Percentiles rank a stretch among this genome's conserved stretches.
Evolutionary conservation across 2,329 filamentous ascomycete species (phyloP).

Genomic region (Zymoseptoria crescenta): DNA sequence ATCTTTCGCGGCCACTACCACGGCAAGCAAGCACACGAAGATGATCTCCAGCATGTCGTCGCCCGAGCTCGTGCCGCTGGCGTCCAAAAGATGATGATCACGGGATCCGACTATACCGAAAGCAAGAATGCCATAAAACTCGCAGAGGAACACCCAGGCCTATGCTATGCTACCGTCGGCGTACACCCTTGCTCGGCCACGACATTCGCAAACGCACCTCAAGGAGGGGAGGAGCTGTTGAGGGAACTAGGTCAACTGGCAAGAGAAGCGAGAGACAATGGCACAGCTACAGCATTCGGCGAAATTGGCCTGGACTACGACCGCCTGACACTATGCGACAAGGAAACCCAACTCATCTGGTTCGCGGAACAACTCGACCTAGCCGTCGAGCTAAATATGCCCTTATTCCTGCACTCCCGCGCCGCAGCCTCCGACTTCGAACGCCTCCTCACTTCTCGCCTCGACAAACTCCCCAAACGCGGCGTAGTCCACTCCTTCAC

Average conservation of each 20-base stretch:
- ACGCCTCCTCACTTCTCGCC: conserved; percentile 50
- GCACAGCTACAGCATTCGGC: conserved; percentile 71
- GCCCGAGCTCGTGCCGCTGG: conserved; percentile 68
- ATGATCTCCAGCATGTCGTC: conserved; percentile 71
- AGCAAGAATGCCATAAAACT: conserved; percentile 67
- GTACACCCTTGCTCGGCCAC: conserved; percentile 87
- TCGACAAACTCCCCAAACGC: conserved; percentile 52
- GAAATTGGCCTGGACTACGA: conserved; percentile 98
- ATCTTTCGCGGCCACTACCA: conserved; percentile 82
- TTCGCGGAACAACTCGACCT: conserved; percentile 78
- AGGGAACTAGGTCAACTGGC: conserved; percentile 58
- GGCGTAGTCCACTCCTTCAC: conserved; percentile 95
- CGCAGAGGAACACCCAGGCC: conserved; percentile 64
- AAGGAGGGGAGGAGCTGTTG: conserved; percentile 49
- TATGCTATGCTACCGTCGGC: conserved; percentile 83
- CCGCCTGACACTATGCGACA: conserved; percentile 72
- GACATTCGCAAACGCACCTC: conserved; percentile 61
- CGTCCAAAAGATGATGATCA: conserved; percentile 85
- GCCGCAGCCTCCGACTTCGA: conserved; percentile 84
- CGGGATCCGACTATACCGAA: conserved; percentile 77
- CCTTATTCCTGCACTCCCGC: conserved; percentile 85
- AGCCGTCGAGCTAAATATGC: conserved; percentile 67
- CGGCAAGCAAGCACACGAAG: conserved; percentile 64
- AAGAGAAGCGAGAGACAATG: conserved; percentile 46
- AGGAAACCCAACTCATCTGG: conserved; percentile 71